Evolutionary conservation across 495 filamentous ascomycete species (phyloP), one percentile per base, ranked within the genome.

Genomic region (Lasiosphaeria hispida): DNA sequence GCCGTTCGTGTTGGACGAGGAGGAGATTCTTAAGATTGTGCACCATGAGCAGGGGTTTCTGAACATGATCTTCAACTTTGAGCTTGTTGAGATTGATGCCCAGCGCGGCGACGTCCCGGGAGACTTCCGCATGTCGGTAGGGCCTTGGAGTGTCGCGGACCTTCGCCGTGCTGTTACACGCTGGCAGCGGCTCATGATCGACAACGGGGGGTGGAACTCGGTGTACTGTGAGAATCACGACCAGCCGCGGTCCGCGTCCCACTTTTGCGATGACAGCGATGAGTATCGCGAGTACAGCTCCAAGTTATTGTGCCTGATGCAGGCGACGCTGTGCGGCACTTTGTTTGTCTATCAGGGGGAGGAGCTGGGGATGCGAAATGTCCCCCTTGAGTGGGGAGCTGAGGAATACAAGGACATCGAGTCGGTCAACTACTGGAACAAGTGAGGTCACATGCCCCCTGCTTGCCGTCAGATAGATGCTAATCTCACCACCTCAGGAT

Each of bases 291-390:
- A 69, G 17, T 48, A 71, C 3, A 73, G 78, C 0, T 81, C 82
- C 0, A 91, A 91, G 69, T 79, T 87, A 73, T 67, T 91, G 39
- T 83, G 85, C 0, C 75, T 85, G 15, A 75, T 84, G 64, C 68
- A 86, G 62, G 74, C 75, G 1, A 64, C 60, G 0, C 42, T 69
- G 36, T 61, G 48, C 1, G 67, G 69, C 7, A 69, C 64, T 4
- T 39, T 85, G 4, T 90, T 83, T 57, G 63, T 90, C 4, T 89
- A 87, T 59, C 85, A 91, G 65, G 87, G 87, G 1, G 84, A 91
- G 61, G 87, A 91, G 64, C 64, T 90, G 7, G 87, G 85, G 0
- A 86, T 87, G 79, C 71, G 78, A 2, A 90, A 90, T 62, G 77
- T 84, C n/a, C 86, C 87, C 0, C 41, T 59, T 1, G 64, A 73